Conservation (phyloP, 495 filamentous ascomycete genomes). For the Talaromyces borbonicus region DNA sequence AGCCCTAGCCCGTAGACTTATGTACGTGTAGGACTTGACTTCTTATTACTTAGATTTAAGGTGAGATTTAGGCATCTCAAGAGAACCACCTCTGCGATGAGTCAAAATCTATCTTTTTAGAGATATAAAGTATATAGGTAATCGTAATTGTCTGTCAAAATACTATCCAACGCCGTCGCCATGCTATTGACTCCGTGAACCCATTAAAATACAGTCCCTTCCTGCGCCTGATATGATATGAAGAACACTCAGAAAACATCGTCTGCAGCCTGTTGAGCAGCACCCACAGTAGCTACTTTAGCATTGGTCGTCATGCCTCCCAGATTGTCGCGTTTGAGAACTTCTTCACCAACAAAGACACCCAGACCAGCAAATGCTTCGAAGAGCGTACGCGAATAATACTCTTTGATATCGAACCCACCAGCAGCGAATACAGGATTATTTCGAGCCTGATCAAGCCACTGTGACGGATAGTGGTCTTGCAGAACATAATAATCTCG, state of each 20-base stretch:
- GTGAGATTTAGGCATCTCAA: no score
- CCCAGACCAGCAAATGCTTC: conserved; percentile 88
- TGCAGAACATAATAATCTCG: conserved; percentile 62
- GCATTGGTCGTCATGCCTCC: conserved; percentile 10
- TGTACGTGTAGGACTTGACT: no score
- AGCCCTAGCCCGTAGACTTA: no score
- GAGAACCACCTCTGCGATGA: no score
- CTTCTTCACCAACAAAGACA: conserved; percentile 73
- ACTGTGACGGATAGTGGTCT: conserved; percentile 52
- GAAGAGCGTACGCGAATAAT: conserved; percentile 65
- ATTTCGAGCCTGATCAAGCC: conserved; percentile 52
- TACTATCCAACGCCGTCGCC: conserved; percentile 39
- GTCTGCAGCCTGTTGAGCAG: conserved; percentile 18
- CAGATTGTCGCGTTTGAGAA: conserved; percentile 32
- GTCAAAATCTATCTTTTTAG: no score
- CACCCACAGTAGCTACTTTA: conserved; percentile 22
- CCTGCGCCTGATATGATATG: background rate
- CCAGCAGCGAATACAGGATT: conserved; percentile 58
- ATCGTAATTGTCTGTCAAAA: background rate
- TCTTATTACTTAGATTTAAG: no score
- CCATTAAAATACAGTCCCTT: no score
- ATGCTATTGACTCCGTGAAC: conserved; percentile 28
- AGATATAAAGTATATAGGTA: no score
- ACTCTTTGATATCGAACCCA: conserved; percentile 74
- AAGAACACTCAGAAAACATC: conserved; percentile 10